phyloP scores from a whole-genome alignment of 495 filamentous ascomycete species.

The Aspergillus steynii region DNA sequence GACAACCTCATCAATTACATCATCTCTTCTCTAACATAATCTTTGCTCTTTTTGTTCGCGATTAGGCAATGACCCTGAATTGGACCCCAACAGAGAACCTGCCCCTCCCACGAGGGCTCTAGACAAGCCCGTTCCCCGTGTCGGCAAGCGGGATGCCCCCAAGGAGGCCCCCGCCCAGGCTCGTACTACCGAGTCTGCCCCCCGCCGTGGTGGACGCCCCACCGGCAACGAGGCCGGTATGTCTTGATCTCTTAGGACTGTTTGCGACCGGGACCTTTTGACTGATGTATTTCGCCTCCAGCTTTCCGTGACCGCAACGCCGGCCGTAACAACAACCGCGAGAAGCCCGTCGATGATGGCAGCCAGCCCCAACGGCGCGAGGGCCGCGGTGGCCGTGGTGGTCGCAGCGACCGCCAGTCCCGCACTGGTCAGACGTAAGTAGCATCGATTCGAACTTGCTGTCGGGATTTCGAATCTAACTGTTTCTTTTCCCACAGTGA shows the following conservation, averaged over 20 bases:
- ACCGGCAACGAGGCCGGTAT: conserved; percentile 83
- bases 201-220: conserved; percentile 60
- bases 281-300: conserved; percentile 34
- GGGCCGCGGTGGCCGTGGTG: conserved; percentile 53
- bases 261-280: conserved; percentile 6
- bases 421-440: conserved; percentile 69
- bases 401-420: conserved; percentile 79
- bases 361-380: conserved; percentile 48
- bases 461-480: conserved; percentile 6
- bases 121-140: conserved; percentile 77
- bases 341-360: conserved; percentile 75
- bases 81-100: conserved; percentile 75
- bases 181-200: conserved; percentile 40
- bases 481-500: conserved; percentile 52
- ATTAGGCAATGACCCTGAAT: conserved; percentile 86
- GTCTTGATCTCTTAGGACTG: conserved; percentile 26
- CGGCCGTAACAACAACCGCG: conserved; percentile 78
- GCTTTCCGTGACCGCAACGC: conserved; percentile 91
- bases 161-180: conserved; percentile 56
- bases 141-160: conserved; percentile 86
- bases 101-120: conserved; percentile 79
- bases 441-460: neutral
- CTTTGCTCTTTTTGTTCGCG: conserved; percentile 16
- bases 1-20: conserved; percentile 22
- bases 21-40: conserved; percentile 25